Evolutionary conservation across 257 asterid genomes (phyloP).

Genomic region (Anisodus acutangulus): DNA sequence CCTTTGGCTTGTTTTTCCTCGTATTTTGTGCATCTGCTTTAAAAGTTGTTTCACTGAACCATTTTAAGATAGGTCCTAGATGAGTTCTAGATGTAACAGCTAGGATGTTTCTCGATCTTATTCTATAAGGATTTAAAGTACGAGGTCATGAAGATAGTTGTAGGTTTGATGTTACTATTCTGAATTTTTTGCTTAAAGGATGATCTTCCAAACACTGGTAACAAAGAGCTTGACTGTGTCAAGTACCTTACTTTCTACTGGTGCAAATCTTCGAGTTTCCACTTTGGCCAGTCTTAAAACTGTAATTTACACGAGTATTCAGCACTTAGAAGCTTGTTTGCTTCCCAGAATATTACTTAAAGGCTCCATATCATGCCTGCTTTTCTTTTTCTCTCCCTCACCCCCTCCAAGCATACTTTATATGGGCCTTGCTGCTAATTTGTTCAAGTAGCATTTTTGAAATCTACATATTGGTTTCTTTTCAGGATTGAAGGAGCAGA

Average conservation of each 20-base stretch:
- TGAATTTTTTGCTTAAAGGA: background rate
- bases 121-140: background rate
- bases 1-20: background rate
- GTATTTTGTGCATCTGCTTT: background rate
- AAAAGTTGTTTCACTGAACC: background rate
- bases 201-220: background rate
- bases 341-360: background rate
- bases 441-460: background rate
- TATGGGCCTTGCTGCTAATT: conserved; percentile 5
- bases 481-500: conserved; percentile 99
- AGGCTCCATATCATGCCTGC: background rate
- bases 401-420: background rate
- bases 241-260: conserved; percentile 11
- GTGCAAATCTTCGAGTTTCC: background rate
- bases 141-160: conserved; percentile 4
- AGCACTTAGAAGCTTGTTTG: background rate
- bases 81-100: background rate
- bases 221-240: conserved; percentile 2
- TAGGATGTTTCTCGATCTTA: background rate
- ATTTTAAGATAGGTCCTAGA: background rate
- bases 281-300: background rate
- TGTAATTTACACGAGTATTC: background rate
- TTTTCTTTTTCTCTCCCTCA: conserved; percentile 1
- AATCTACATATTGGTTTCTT: background rate
- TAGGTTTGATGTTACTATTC: background rate